Base-by-base conservation (phyloP, 2,329 filamentous ascomycete genomes). In the Aphanocladium album region DNA sequence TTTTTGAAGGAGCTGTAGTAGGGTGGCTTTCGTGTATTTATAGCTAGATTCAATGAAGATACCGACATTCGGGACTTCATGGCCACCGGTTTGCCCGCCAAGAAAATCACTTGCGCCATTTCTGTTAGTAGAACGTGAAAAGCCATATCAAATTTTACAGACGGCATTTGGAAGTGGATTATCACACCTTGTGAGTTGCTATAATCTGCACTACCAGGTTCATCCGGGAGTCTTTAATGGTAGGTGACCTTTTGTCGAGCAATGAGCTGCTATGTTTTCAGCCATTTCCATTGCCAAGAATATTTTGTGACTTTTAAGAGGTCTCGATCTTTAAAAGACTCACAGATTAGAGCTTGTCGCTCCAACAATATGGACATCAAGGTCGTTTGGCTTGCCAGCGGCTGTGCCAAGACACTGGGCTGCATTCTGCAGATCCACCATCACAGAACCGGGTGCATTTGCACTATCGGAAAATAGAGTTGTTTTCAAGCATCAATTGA, bases 341-440 rank as follows among this genome's bases (percentile, higher is more conserved):
- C 30, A 23, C 35, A 33, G 2, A 27, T 43, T 51, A 11, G 23
- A 35, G 16, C 12, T n/a, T 12, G 19, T 14, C 12, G n/a, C 23
- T 35, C 43, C 46, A 35, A 14, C 5, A 51, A 33, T n/a, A 9
- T n/a, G 46, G 56, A 51, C 56, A 58, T 58, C 56, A 58, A 58
- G 56, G 56, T 58, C 45, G 16, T 58, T 58, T 58, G 56, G 56
- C 56, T 50, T 50, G 56, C 23, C 35, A 50, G 56, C 56, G 30
- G 21, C 33, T 21, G 46, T 58, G 56, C 56, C 56, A 58, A 58
- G 56, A 21, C 43, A 27, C 17, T 41, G 47, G 55, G 54, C 33
- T 47, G 12, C 19, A 8, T 58, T 21, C 14, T 41, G 37, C 35
- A 4, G 17, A 23, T 16, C 25, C 56, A 19, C 21, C 8, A 21